Conservation (phyloP, 768 basidiomycete species). For the Trametes cingulata region DNA sequence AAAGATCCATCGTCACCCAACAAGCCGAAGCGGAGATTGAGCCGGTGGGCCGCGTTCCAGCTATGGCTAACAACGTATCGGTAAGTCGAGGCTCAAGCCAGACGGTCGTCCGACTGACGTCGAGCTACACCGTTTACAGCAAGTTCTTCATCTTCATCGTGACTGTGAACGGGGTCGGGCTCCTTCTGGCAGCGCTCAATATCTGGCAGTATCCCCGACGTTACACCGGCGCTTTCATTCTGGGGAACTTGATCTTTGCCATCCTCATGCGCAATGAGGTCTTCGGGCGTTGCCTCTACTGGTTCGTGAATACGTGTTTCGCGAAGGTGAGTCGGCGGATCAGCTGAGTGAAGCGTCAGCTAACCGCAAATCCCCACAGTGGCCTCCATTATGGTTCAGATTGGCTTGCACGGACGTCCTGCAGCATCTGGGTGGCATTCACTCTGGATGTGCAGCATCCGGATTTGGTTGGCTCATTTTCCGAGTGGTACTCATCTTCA, state of each 20-base stretch:
- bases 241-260: slow-evolving; percentile 43
- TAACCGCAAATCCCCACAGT: slow-evolving; percentile 27
- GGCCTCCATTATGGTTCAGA: slow-evolving; percentile 43
- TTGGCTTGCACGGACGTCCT: slow-evolving; percentile 39
- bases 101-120: neutral
- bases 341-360: neutral
- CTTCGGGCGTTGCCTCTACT: slow-evolving; percentile 41
- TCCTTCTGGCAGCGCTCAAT: slow-evolving; percentile 34
- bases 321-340: slow-evolving; percentile 34
- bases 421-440: slow-evolving; percentile 47
- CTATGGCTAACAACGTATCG: slow-evolving; percentile 43
- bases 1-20: slow-evolving; percentile 16
- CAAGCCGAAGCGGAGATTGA: slow-evolving; percentile 25
- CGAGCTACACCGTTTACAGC: slow-evolving; percentile 18
- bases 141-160: slow-evolving; percentile 39
- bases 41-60: slow-evolving; percentile 32
- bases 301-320: slow-evolving; percentile 37
- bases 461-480: slow-evolving; percentile 41
- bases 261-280: slow-evolving; percentile 47
- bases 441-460: slow-evolving; percentile 44
- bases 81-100: slow-evolving; percentile 20
- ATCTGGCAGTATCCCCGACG: slow-evolving; percentile 39
- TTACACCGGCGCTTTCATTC: slow-evolving; percentile 40
- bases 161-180: slow-evolving; percentile 34
- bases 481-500: slow-evolving; percentile 39